Conservation (phyloP, 306 rosid species). For the Cicer chorassanicum region DNA sequence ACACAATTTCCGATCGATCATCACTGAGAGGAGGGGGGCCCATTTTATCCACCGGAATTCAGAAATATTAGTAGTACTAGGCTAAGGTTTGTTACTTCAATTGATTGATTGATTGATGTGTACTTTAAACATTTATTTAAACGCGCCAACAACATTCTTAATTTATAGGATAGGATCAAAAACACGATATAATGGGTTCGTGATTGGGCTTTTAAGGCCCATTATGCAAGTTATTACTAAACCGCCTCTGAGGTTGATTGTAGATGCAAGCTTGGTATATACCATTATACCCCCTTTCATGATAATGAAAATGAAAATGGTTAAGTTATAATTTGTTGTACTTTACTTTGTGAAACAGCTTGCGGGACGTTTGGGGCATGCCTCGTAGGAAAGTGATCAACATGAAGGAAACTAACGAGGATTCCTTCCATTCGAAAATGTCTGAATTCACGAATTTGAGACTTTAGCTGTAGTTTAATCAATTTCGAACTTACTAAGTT, state of each 20-base stretch:
- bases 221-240: conserved; percentile 33
- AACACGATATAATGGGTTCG: neutral
- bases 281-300: conserved; percentile 7
- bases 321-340: neutral
- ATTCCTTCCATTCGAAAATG: too few relatives aligned
- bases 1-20: conserved; percentile 77
- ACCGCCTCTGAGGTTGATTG: conserved; percentile 28
- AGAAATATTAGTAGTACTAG: neutral
- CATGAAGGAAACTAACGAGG: neutral
- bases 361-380: neutral
- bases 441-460: too few relatives aligned
- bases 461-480: too few relatives aligned
- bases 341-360: conserved; percentile 2
- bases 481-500: too few relatives aligned
- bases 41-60: conserved; percentile 42
- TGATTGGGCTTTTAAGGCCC: conserved; percentile 42
- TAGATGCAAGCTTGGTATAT: conserved; percentile 41
- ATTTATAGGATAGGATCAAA: neutral
- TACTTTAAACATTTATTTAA: neutral
- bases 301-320: neutral
- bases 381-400: neutral
- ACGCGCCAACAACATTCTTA: neutral
- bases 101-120: neutral
- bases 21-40: conserved; percentile 45
- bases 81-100: conserved; percentile 6